Base-by-base conservation (phyloP, 805 yeast species). In the Osmozyma mogii region DNA sequence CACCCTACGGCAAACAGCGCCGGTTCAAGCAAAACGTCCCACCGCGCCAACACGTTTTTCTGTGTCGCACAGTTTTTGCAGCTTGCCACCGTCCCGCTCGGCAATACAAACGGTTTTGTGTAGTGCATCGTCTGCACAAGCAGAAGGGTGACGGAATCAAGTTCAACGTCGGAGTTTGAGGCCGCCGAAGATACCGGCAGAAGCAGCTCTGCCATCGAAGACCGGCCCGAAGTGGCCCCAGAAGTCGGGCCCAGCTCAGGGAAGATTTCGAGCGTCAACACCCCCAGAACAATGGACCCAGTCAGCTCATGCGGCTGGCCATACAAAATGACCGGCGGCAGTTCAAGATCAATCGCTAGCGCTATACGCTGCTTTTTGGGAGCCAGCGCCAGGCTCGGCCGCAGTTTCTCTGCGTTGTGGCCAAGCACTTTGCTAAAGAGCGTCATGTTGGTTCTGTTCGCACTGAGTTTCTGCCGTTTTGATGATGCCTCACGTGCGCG, bases 251-350 rank as follows among this genome's bases (percentile, higher is more conserved):
- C 17, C n/a, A 18, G 7, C 15, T 21, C 24, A 12, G 32, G 32
- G 25, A 32, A 25, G 26, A 52, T 44, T 4, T 54, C 54, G 10
- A 92, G 56, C 21, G 69, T 68, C 27, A 92, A 57, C 7, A 84
- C 61, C 0, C 99, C 99, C 19, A 87, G 75, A 19, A 92, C 59
- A 15, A 89, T 66, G 4, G 95, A 81, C 1, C 99, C 98, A 0
- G 94, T 68, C 2, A 92, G 76, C 35, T 84, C 92, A 6, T 57
- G 53, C 3, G 88, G 81, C 1, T 69, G 56, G 0, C 98, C 98
- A 48, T 83, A 89, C 32, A 92, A 58, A 26, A 84, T 73, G 22
- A 88, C 68, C 0, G 99, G 98, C 1, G 97, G 97, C 2, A 94
- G 79, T 50, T 92, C 99, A 14, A 92, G 61, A 22, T 67, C 65